Conservation (phyloP, 352 stramenopile species). For the Hyaloperonospora arabidopsidis region DNA sequence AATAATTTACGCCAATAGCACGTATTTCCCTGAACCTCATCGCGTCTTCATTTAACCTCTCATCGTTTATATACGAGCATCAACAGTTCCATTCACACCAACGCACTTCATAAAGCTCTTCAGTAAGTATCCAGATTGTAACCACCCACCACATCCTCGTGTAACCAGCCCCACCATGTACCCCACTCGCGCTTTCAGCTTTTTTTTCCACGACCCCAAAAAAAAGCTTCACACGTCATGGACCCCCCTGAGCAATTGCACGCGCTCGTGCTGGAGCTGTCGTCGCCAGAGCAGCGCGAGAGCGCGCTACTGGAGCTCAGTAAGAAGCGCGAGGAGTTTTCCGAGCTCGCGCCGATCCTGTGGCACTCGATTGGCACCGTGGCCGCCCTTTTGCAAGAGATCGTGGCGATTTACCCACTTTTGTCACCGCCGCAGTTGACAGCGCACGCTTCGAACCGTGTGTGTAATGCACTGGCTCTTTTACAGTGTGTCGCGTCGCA, state of each 20-base stretch:
- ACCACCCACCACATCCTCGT: too few species aligned
- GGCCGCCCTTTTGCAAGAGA: slow-evolving; percentile 95
- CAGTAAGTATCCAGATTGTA: too few species aligned
- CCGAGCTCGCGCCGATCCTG: slow-evolving; percentile 95
- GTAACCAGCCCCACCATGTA: too few species aligned
- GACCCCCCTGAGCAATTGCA: slow-evolving; percentile 73
- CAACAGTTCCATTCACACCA: too few species aligned
- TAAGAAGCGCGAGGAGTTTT: slow-evolving; percentile 97
- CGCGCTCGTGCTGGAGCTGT: slow-evolving; percentile 90
- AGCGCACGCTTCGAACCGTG: slow-evolving; percentile 93
- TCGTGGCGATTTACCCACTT: slow-evolving; percentile 97
- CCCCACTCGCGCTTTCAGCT: too few species aligned
- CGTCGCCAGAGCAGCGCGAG: slow-evolving; percentile 91
- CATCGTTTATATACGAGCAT: too few species aligned
- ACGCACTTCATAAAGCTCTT: too few species aligned
- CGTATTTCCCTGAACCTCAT: too few species aligned
- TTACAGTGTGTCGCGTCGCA: slow-evolving; percentile 98
- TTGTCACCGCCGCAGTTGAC: slow-evolving; percentile 95
- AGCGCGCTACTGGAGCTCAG: slow-evolving; percentile 95
- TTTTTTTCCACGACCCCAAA: too few species aligned
- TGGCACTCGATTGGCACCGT: slow-evolving; percentile 98
- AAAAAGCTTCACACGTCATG: too few species aligned
- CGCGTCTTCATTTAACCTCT: too few species aligned
- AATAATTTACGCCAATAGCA: too few species aligned
- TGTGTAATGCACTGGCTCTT: slow-evolving; percentile 97